phyloP scores from a whole-genome alignment of 2,329 filamentous ascomycete species.

The Phoma herbarum region DNA sequence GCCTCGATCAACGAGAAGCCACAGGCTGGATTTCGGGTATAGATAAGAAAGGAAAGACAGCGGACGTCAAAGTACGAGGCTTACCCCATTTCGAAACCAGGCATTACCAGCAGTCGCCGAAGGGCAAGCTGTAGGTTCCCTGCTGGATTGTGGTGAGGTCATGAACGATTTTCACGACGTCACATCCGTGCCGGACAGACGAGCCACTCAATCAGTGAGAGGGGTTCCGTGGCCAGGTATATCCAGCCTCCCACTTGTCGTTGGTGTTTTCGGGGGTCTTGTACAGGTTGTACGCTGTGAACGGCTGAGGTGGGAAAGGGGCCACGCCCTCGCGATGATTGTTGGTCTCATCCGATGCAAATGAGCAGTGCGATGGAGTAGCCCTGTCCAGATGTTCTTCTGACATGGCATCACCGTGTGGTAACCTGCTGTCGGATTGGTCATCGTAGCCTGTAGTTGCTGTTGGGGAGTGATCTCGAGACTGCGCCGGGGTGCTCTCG shows the following conservation, averaged over 20 bases:
- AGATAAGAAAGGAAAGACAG: no score
- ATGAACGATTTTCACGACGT: no score
- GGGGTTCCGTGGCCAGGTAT: background rate
- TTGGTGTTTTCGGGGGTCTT: background rate
- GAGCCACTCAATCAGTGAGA: no score
- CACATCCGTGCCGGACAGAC: no score
- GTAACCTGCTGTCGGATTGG: background rate
- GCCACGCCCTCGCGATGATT: background rate
- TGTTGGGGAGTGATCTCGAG: background rate
- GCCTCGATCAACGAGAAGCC: no score
- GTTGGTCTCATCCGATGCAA: background rate
- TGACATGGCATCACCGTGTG: background rate
- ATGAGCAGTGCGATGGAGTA: background rate
- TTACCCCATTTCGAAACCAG: no score
- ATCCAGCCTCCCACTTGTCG: background rate
- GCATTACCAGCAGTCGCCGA: no score
- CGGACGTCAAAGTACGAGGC: no score
- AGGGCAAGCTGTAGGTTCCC: no score
- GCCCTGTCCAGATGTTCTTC: background rate
- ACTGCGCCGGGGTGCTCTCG: background rate
- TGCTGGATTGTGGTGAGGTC: no score
- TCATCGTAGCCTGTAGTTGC: background rate
- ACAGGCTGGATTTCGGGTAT: no score
- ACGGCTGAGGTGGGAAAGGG: background rate
- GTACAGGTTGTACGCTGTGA: background rate